Evolutionary conservation across 2,329 filamentous ascomycete species (phyloP).

Genomic region (Septoria petroselini): DNA sequence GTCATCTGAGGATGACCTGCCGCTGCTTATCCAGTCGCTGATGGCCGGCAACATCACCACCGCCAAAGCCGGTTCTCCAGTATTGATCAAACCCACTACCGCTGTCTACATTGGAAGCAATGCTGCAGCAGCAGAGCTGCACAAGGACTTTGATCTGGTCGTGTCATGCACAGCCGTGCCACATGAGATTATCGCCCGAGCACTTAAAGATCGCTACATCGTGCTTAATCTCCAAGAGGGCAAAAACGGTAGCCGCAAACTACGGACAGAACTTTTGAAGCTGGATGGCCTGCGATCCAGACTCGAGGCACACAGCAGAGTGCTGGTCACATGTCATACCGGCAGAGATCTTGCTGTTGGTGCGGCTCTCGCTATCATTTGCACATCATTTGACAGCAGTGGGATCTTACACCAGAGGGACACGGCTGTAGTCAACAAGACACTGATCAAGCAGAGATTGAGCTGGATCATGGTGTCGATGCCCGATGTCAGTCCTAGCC

Average conservation of each 20-base stretch:
- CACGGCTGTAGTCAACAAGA: conserved; percentile 58
- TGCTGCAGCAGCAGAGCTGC: conserved; percentile 34
- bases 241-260: conserved; percentile 77
- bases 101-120: conserved; percentile 43
- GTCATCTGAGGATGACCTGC: conserved; percentile 63
- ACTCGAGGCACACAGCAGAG: conserved; percentile 14
- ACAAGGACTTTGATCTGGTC: conserved; percentile 37
- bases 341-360: conserved; percentile 81
- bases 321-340: conserved; percentile 67
- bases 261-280: conserved; percentile 67
- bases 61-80: conserved; percentile 34
- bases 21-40: conserved; percentile 49
- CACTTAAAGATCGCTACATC: conserved; percentile 47
- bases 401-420: conserved; percentile 43
- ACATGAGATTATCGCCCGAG: conserved; percentile 31
- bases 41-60: conserved; percentile 25
- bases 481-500: conserved; percentile 76
- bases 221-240: conserved; percentile 65
- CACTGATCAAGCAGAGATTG: conserved; percentile 70
- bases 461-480: conserved; percentile 78
- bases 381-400: conserved; percentile 65
- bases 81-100: conserved; percentile 43
- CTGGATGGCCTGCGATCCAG: conserved; percentile 41
- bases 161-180: conserved; percentile 47
- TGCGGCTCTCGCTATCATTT: conserved; percentile 70